These are phyloP conservation scores for Colletotrichum tropicale DNA, from an alignment of 2,329 filamentous ascomycete species.

Conservation along the genomic window DNA sequence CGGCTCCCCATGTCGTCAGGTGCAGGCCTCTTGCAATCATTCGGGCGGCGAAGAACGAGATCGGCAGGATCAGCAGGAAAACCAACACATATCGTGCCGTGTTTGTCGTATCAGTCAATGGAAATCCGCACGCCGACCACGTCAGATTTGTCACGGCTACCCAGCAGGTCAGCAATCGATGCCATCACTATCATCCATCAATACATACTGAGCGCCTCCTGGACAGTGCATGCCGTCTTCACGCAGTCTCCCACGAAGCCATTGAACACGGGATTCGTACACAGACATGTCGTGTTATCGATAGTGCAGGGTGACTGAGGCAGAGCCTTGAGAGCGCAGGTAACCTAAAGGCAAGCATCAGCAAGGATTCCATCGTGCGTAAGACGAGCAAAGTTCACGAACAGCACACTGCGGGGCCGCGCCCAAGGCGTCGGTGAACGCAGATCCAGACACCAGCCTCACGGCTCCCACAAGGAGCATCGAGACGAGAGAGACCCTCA, in stretches of 20 bases:
- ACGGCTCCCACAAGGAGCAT: neutral
- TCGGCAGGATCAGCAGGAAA: neutral
- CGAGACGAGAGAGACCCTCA: neutral
- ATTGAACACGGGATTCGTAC: neutral
- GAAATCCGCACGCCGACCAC: neutral
- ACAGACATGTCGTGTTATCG: neutral
- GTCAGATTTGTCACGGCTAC: neutral
- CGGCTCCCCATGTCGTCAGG: neutral
- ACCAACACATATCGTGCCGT: neutral
- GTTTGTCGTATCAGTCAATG: neutral
- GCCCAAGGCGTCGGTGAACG: neutral
- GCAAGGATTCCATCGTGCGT: neutral
- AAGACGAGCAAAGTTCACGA: neutral
- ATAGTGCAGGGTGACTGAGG: neutral
- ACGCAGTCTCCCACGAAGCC: neutral
- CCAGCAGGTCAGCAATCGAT: neutral
- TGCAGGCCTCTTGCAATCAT: neutral
- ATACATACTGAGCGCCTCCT: neutral
- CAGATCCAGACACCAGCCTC: neutral
- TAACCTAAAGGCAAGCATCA: neutral
- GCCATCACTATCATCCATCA: neutral
- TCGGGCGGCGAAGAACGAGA: neutral
- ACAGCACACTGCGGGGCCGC: neutral
- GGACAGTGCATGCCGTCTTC: neutral
- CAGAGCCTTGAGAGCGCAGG: neutral